phyloP scores from a whole-genome alignment of 306 rosid species.

The Benincasa hispida region DNA sequence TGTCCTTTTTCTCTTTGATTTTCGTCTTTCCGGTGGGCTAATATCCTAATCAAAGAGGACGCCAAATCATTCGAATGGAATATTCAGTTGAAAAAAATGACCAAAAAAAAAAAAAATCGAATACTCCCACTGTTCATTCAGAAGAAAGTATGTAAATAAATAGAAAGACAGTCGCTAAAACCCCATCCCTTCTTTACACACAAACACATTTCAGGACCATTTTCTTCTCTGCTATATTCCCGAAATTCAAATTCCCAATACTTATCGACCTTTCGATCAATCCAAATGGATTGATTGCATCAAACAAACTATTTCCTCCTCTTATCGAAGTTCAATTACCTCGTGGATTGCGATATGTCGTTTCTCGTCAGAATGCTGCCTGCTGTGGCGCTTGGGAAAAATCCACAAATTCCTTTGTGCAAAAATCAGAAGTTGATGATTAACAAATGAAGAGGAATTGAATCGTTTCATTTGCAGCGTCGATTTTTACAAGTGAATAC shows the following conservation, averaged over 20 bases:
- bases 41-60: background rate
- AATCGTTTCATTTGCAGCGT: background rate
- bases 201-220: background rate
- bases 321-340: background rate
- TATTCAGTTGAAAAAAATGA: background rate
- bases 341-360: background rate
- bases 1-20: slow-evolving; percentile 11
- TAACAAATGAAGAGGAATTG: background rate
- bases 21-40: background rate
- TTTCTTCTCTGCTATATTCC: background rate
- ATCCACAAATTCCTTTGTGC: background rate
- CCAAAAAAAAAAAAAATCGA: background rate
- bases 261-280: background rate
- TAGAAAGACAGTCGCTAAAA: background rate
- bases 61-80: slow-evolving; percentile 2
- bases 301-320: background rate
- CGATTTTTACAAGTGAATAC: background rate
- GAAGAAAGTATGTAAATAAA: background rate
- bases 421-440: background rate
- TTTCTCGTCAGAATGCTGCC: background rate
- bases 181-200: background rate
- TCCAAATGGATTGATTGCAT: background rate
- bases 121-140: background rate
- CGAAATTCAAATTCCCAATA: background rate
- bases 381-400: background rate